phyloP scores from a whole-genome alignment of 2,329 filamentous ascomycete genomes.

The Blastomyces gilchristii region DNA sequence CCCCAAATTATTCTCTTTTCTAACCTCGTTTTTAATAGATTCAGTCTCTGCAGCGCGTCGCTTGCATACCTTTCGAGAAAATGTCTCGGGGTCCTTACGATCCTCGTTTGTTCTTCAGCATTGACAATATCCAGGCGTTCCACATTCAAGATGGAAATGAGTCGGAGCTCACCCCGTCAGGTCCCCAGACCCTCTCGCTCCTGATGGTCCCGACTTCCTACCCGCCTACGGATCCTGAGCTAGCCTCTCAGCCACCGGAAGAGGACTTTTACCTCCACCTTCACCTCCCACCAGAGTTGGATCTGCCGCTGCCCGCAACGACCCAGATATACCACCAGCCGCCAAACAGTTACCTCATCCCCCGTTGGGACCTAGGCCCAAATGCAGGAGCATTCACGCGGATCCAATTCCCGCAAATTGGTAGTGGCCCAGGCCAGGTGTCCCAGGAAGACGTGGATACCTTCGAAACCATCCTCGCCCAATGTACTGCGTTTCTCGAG shows the following conservation, averaged over 20 bases:
- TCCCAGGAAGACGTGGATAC: slow-evolving; percentile 90
- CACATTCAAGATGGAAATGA: slow-evolving; percentile 84
- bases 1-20: neutral
- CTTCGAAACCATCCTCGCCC: slow-evolving; percentile 94
- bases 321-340: slow-evolving; percentile 97
- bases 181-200: slow-evolving; percentile 82
- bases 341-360: slow-evolving; percentile 84
- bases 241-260: slow-evolving; percentile 49
- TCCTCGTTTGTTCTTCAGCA: slow-evolving; percentile 33
- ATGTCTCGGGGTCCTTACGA: slow-evolving; percentile 21
- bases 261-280: slow-evolving; percentile 97
- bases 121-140: slow-evolving; percentile 82
- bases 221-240: slow-evolving; percentile 49
- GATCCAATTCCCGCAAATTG: slow-evolving; percentile 74
- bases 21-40: neutral
- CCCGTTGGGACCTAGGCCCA: slow-evolving; percentile 84
- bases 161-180: slow-evolving; percentile 67
- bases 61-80: neutral
- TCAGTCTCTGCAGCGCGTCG: neutral
- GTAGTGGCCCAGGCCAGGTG: slow-evolving; percentile 52
- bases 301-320: slow-evolving; percentile 83
- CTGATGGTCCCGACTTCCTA: slow-evolving; percentile 92
- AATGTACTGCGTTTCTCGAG: slow-evolving; percentile 92
- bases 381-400: slow-evolving; percentile 84
- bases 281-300: slow-evolving; percentile 86